Percentiles rank a stretch among this genome's conserved stretches.
Conservation (phyloP, 331 rosid species). For the Arachis monticola region DNA sequence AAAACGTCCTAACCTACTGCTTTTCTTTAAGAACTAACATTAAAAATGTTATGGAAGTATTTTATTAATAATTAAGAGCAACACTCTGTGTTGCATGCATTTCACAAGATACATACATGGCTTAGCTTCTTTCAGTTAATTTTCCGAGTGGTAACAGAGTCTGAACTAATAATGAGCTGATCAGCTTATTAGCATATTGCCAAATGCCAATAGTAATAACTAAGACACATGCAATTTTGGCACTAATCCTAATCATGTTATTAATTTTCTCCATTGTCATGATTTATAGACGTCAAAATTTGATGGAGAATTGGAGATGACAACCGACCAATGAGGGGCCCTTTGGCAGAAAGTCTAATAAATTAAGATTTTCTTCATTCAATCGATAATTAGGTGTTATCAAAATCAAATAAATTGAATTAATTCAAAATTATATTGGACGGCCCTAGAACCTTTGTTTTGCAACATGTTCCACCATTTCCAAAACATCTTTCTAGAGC, state of each 20-base stretch:
- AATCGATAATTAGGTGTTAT: conserved; percentile 38
- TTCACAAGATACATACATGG: conserved; percentile 27
- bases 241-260: conserved; percentile 40
- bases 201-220: not conserved
- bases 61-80: not conserved
- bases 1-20: no score
- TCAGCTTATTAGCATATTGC: not conserved
- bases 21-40: no score
- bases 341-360: conserved; percentile 42
- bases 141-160: not conserved
- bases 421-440: conserved; percentile 35
- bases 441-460: conserved; percentile 23
- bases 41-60: no score
- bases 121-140: not conserved
- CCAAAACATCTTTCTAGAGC: conserved; percentile 42
- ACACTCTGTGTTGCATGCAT: conserved; percentile 35
- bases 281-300: conserved; percentile 53
- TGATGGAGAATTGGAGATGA: conserved; percentile 52
- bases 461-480: conserved; percentile 20
- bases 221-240: conserved; percentile 39
- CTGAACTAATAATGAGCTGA: not conserved
- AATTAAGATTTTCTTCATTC: conserved; percentile 35
- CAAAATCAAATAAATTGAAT: conserved; percentile 16
- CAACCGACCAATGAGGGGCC: conserved; percentile 63
- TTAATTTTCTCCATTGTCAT: conserved; percentile 43